phyloP scores from a whole-genome alignment of 2,329 filamentous ascomycete species.

The Emydomyces testavorans region DNA sequence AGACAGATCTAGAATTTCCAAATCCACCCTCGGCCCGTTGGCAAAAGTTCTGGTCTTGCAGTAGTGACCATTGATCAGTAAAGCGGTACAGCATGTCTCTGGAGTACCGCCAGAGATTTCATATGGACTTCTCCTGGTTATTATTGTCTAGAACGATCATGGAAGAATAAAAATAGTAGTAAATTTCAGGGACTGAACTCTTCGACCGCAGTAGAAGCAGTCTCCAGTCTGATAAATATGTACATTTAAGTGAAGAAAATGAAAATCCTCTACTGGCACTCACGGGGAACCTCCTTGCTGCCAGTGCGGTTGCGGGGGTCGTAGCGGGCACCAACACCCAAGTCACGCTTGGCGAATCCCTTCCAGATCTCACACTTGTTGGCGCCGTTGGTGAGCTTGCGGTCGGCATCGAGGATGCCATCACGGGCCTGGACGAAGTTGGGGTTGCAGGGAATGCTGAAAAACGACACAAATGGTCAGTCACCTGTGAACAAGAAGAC shows the following conservation, averaged over 20 bases:
- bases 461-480: background rate
- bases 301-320: slow-evolving; percentile 2
- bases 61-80: no score
- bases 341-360: slow-evolving; percentile 14
- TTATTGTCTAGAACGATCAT: no score
- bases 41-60: no score
- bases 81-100: no score
- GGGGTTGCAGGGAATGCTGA: slow-evolving; percentile 14
- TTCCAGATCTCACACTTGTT: slow-evolving; percentile 15
- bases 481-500: background rate
- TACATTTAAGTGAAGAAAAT: slow-evolving; percentile 11
- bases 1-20: no score
- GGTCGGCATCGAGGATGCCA: slow-evolving; percentile 15
- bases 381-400: slow-evolving; percentile 11
- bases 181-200: background rate
- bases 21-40: no score
- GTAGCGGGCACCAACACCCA: slow-evolving; percentile 11
- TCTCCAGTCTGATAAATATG: slow-evolving; percentile 6
- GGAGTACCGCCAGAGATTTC: no score
- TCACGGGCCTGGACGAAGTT: slow-evolving; percentile 16
- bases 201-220: background rate
- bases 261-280: background rate
- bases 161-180: background rate
- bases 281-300: slow-evolving; percentile 5
- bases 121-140: no score